Conservation (phyloP, 441 rosid species). For the Gossypium lobatum region DNA sequence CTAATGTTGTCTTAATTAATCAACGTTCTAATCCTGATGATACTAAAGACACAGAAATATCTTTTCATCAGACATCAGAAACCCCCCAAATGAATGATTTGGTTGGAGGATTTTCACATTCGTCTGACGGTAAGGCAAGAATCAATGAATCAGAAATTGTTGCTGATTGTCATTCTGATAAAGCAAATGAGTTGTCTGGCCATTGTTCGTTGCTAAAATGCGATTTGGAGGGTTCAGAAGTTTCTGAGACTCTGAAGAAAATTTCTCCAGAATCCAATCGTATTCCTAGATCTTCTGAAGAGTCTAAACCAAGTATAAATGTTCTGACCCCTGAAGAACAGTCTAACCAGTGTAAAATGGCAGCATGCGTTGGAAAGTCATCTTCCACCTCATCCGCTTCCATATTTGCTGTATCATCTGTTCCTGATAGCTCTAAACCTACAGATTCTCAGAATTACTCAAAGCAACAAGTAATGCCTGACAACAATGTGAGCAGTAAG, state of each 20-base stretch:
- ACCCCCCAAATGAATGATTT: conserved; percentile 28
- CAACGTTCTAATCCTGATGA: conserved; percentile 33
- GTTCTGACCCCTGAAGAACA: conserved; percentile 26
- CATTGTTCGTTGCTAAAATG: conserved; percentile 25
- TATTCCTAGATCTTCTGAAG: conserved; percentile 31
- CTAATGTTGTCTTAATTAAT: conserved; percentile 20
- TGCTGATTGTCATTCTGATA: conserved; percentile 31
- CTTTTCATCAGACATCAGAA: conserved; percentile 24
- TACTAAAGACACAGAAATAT: conserved; percentile 25
- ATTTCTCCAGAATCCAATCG: conserved; percentile 34
- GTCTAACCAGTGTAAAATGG: conserved; percentile 34
- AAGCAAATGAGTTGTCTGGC: conserved; percentile 21
- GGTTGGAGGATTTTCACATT: conserved; percentile 27
- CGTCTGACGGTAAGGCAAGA: conserved; percentile 28
- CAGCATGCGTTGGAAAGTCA: conserved; percentile 38
- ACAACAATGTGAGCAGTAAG: conserved; percentile 29
- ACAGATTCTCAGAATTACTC: conserved; percentile 32
- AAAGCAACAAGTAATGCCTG: conserved; percentile 33
- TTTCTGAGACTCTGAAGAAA: conserved; percentile 26
- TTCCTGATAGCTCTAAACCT: conserved; percentile 37
- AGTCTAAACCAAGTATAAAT: conserved; percentile 30
- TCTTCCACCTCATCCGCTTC: conserved; percentile 30
- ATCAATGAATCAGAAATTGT: conserved; percentile 36
- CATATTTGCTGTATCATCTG: conserved; percentile 29
- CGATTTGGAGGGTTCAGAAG: conserved; percentile 32